These are phyloP conservation scores for Tulasnella sp. DNA, from an alignment of 768 basidiomycete species.

Conservation along the genomic window DNA sequence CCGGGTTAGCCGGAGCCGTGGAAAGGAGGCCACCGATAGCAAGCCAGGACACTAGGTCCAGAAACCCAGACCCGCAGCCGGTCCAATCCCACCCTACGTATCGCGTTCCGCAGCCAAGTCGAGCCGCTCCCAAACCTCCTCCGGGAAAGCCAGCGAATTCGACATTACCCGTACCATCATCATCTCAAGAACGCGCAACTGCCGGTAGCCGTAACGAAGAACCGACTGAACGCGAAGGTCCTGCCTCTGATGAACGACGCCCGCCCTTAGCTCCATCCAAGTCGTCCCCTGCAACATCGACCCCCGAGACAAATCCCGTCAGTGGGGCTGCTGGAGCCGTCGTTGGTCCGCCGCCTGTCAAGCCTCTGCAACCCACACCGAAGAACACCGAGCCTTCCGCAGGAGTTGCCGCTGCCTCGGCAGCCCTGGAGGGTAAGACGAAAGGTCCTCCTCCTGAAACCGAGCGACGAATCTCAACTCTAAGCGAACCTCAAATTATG, in stretches of 20 bases:
- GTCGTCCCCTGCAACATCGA: slow-evolving; percentile 50
- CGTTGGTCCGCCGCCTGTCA: slow-evolving; percentile 63
- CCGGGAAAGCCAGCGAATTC: no score
- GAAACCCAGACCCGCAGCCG: not conserved
- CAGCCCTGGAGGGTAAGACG: slow-evolving; percentile 52
- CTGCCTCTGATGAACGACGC: not conserved
- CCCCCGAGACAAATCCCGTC: slow-evolving; percentile 53
- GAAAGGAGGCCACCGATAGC: not conserved
- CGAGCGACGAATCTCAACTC: slow-evolving; percentile 90
- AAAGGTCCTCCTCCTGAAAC: slow-evolving; percentile 60
- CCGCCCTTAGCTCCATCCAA: slow-evolving; percentile 48
- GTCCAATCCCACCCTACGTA: not conserved
- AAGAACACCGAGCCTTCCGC: slow-evolving; percentile 53
- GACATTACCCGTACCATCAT: no score
- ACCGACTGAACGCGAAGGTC: not conserved
- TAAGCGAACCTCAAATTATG: slow-evolving; percentile 99
- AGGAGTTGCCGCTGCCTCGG: slow-evolving; percentile 69
- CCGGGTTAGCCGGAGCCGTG: slow-evolving; percentile 71
- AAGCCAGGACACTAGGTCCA: not conserved
- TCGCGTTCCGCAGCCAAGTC: slow-evolving; percentile 23
- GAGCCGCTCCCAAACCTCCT: slow-evolving; percentile 38
- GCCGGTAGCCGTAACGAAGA: no score
- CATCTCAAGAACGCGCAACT: no score
- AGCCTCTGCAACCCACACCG: slow-evolving; percentile 75
- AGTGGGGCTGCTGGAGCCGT: slow-evolving; percentile 55